Conservation (phyloP, 345 rosid species). For the Dipteronia sinensis region DNA sequence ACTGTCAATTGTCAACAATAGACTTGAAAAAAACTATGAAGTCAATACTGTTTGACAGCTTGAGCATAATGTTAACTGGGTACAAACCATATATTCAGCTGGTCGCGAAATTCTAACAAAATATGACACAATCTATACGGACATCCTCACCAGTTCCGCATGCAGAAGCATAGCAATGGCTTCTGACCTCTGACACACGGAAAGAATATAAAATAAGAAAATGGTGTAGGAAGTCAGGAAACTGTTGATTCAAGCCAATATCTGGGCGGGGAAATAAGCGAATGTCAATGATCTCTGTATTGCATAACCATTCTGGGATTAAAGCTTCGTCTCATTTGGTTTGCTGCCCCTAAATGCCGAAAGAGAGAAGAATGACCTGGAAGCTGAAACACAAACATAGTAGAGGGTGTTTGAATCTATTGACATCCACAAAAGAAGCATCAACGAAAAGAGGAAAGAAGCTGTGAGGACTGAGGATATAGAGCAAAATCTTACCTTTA, state of each 20-base stretch:
- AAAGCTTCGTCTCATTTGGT: constrained; percentile 52
- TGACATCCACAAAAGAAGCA: constrained; percentile 12
- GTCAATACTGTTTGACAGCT: constrained; percentile 7
- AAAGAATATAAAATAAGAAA: not conserved
- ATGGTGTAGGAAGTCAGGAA: constrained; percentile 10
- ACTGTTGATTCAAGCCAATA: constrained; percentile 18
- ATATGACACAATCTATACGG: not conserved
- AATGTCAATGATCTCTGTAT: constrained; percentile 12
- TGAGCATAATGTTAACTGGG: not conserved
- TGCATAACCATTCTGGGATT: constrained; percentile 11
- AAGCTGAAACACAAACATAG: constrained; percentile 37
- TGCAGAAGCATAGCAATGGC: constrained; percentile 7
- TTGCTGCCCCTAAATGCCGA: constrained; percentile 68
- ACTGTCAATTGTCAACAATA: not conserved
- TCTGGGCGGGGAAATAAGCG: not conserved
- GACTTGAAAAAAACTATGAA: not conserved
- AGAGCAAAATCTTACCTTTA: constrained; percentile 40
- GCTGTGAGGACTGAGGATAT: not conserved
- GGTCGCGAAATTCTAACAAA: not conserved
- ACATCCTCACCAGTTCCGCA: constrained; percentile 7
- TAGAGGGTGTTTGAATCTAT: constrained; percentile 1
- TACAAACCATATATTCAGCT: not conserved
- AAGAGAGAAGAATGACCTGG: constrained; percentile 77
- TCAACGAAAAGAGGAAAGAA: not conserved
- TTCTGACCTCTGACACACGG: constrained; percentile 6